Base-by-base conservation (phyloP, 1,139 yeast genomes). In the Diutina rugosa region DNA sequence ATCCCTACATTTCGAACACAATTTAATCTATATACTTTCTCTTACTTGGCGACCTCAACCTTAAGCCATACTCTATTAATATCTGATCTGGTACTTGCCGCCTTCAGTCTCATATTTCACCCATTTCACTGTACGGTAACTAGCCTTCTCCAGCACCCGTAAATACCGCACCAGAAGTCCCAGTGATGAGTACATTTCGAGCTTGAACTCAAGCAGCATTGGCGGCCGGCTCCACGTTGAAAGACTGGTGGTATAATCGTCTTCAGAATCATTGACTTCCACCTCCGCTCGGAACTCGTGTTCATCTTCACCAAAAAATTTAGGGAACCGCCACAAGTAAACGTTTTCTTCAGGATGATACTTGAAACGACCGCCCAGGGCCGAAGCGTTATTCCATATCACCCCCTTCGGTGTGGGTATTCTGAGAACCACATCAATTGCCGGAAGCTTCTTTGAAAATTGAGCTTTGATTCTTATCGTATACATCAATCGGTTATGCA, bases 121-220 rank as follows among this genome's bases (percentile, higher is more conserved):
- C 95, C 96, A 90, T 66, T 91, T 91, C 26, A 89, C 83, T 1
- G 96, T 84, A 54, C 80, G 73, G 69, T 88, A 87, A 59, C 81
- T 82, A 9, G 79, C 63, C 63, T 76, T 80, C 64, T 89, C 96
- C 45, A 74, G 75, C 2, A 91, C 85, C 66, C 82, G 82, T 63
- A 91, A 74, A 66, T 80, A 87, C 61, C 87, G 79, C 54, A 91
- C 93, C 35, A 81, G 79, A 55, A 88, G 72, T 0, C 96, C 96
- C 12, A 95, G 85, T 62, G 87, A 76, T 32, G 93, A 84, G 65
- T 83, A 87, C 90, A 87, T 87, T 60, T 86, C 80, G 56, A 91
- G 71, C 45, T 77, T 74, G 67, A 91, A 91, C 58, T 79, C 79
- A 64, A 90, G 69, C 10, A 85, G 77, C 48, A 91, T 84, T 3